Conservation (phyloP, 192 early-diverging fungal genomes). For the Geranomyces variabilis region DNA sequence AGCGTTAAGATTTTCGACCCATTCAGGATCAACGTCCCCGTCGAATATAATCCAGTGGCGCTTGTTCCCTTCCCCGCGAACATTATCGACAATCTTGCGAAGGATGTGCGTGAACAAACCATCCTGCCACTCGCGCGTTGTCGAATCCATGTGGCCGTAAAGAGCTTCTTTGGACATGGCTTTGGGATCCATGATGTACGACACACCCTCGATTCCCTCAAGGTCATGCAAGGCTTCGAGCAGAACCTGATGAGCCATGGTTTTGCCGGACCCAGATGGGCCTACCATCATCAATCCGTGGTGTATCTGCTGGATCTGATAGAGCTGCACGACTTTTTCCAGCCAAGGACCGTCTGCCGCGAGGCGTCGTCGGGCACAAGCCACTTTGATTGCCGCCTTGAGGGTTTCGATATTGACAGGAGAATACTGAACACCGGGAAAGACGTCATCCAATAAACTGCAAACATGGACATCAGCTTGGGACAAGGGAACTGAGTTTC, state of each 20-base stretch:
- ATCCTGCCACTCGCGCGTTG: slow-evolving; percentile 99
- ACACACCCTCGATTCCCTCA: slow-evolving; percentile 87
- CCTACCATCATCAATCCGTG: slow-evolving; percentile 99
- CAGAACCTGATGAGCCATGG: slow-evolving; percentile 90
- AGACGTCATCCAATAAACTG: slow-evolving; percentile 88
- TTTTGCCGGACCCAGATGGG: slow-evolving; percentile 95
- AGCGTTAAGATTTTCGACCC: slow-evolving; percentile 98
- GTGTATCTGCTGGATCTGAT: slow-evolving; percentile 97
- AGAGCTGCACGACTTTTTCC: slow-evolving; percentile 96
- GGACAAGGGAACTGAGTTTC: slow-evolving; percentile 8
- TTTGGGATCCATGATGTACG: slow-evolving; percentile 98
- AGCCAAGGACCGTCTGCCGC: slow-evolving; percentile 84
- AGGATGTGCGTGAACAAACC: slow-evolving; percentile 97
- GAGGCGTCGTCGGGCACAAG: slow-evolving; percentile 75
- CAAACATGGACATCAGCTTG: slow-evolving; percentile 12
- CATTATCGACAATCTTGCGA: slow-evolving; percentile 97
- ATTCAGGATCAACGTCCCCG: slow-evolving; percentile 99
- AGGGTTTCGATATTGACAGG: slow-evolving; percentile 80
- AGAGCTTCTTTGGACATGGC: slow-evolving; percentile 95
- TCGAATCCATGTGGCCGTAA: slow-evolving; percentile 94
- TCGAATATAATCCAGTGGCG: slow-evolving; percentile 99
- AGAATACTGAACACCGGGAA: slow-evolving; percentile 85
- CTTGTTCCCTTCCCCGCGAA: slow-evolving; percentile 89
- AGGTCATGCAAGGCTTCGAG: slow-evolving; percentile 85
- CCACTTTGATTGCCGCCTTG: slow-evolving; percentile 70